Evolutionary conservation across 305 asterid species (phyloP).

Genomic region (Solanum aculeatissimum): DNA sequence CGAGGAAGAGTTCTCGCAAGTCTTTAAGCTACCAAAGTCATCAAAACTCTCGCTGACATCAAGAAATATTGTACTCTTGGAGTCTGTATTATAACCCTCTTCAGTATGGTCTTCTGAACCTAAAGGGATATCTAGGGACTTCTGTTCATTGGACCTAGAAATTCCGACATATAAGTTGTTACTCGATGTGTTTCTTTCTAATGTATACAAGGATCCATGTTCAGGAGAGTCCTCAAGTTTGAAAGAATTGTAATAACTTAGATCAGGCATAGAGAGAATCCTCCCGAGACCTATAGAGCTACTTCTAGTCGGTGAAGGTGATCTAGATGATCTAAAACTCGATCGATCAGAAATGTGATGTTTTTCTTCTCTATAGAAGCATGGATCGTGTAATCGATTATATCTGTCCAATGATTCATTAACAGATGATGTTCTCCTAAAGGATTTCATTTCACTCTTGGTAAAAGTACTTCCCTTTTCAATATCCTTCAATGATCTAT

Average conservation of each 20-base stretch:
- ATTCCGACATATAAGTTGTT: conserved; percentile 3
- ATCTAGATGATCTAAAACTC: conserved; percentile 9
- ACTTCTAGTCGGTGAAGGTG: conserved; percentile 4
- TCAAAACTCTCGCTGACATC: conserved; percentile 20
- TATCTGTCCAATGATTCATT: conserved; percentile 39
- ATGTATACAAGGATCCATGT: not conserved
- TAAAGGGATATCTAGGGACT: not conserved
- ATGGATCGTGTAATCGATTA: conserved; percentile 25
- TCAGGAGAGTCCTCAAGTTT: conserved; percentile 25
- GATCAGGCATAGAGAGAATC: conserved; percentile 66
- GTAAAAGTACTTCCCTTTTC: conserved; percentile 3
- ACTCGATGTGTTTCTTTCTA: not conserved
- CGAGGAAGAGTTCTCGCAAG: conserved; percentile 14
- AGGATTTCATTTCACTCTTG: not conserved
- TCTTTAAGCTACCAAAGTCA: conserved; percentile 19
- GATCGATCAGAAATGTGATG: conserved; percentile 9
- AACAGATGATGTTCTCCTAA: conserved; percentile 47
- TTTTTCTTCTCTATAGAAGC: conserved; percentile 19
- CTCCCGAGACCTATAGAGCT: conserved; percentile 24
- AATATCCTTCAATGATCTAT: conserved; percentile 13
- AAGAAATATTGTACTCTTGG: conserved; percentile 10
- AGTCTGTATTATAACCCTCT: conserved; percentile 6
- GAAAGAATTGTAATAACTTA: conserved; percentile 37
- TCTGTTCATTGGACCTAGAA: conserved; percentile 12
- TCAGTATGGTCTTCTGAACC: conserved; percentile 14